Base-by-base conservation (phyloP, 2,329 filamentous ascomycete genomes). In the Aspergillus hortae region DNA sequence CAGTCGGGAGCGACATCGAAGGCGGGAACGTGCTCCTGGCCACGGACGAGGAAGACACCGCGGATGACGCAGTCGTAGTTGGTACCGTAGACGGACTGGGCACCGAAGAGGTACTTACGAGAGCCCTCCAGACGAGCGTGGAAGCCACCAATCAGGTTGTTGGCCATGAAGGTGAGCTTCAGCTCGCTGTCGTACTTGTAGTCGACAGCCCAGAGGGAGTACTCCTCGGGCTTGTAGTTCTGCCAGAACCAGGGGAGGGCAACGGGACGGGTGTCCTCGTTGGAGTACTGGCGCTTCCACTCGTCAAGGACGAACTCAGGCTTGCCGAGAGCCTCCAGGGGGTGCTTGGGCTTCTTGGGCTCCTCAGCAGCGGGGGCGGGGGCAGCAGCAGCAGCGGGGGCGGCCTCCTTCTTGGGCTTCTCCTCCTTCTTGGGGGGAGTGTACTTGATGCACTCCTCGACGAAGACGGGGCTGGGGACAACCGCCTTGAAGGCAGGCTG, bases 161-260 rank as follows among this genome's bases (percentile, higher is more conserved):
- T 90, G 66, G 90, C 92, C 94, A 99, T 99, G 89, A 99, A 99
- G 70, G 88, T 89, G 77, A 94, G 80, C 71, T 90, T 96, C 64
- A 99, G 84, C 86, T 99, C 94, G 56, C 96, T 86, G 78, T 96
- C 95, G 84, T 99, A 99, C 87, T 96, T 96, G 87, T 96, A 99
- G 78, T 92, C 87, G 66, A 92, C 80, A 74, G 85, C 86, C 90
- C 91, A 99, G 75, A 99, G 78, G 51, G 91, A 95, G 85, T 94
- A 99, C 78, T 99, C 94, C 61, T 91, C 87, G 65, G 94, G 87
- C 71, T 94, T 92, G 77, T 85, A 84, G 76, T 95, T 90, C 80
- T 96, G 86, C 92, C 92, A 99, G 87, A 99, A 97, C 88, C 89
- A 97, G 75, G 92, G 92, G 68, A 97, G 80, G 67, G 92, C 90